Percentiles rank a stretch among this genome's conserved stretches.
Conservation (phyloP, 129 eudicot genomes). For the Calendula officinalis region DNA sequence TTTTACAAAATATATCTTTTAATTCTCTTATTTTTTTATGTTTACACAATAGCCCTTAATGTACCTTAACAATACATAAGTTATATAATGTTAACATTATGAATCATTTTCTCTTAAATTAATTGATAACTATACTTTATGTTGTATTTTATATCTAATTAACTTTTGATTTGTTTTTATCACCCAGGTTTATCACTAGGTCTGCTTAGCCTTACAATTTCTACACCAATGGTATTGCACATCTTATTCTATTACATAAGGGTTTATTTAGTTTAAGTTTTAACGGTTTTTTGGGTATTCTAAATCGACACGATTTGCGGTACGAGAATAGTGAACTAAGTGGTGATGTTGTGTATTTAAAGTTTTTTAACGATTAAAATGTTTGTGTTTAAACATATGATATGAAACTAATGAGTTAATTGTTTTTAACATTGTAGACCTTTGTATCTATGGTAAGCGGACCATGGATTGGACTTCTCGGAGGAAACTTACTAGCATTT, state of each 20-base stretch:
- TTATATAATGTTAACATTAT: no score
- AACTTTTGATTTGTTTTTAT: background rate
- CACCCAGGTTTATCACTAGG: slow-evolving; percentile 56
- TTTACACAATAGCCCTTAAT: no score
- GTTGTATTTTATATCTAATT: background rate
- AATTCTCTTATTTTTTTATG: background rate
- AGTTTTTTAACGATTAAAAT: background rate
- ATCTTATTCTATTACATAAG: background rate
- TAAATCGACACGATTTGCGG: no score
- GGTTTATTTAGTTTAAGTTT: background rate
- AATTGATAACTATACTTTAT: background rate
- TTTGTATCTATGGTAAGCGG: slow-evolving; percentile 57
- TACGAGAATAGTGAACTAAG: background rate
- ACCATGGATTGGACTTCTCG: slow-evolving; percentile 57
- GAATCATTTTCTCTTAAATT: background rate
- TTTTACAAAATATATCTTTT: background rate
- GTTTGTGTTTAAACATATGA: background rate
- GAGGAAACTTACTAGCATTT: slow-evolving; percentile 73
- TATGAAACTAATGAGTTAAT: background rate
- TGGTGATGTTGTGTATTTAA: no score
- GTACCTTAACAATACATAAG: no score
- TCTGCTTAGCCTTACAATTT: slow-evolving; percentile 75
- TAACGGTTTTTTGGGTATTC: background rate
- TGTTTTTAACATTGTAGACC: slow-evolving; percentile 40
- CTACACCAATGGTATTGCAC: slow-evolving; percentile 56